Percentiles rank a stretch among this genome's conserved stretches.
phyloP scores from a whole-genome alignment of 306 rosid species.

The Vigna unguiculata region DNA sequence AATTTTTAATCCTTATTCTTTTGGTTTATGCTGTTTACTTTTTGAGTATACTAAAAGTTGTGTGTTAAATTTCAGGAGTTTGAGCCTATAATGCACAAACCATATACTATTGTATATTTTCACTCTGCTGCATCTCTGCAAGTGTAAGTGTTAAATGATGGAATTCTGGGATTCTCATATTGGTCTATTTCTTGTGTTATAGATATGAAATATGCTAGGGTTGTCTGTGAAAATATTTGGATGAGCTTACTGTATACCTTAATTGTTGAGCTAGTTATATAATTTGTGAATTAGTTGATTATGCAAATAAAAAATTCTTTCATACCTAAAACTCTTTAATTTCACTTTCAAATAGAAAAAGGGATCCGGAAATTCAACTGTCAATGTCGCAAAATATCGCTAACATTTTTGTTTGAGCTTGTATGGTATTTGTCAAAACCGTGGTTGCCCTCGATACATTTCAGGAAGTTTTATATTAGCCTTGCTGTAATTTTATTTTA shows the following conservation, averaged over 20 bases:
- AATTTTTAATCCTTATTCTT: slow-evolving; percentile 1
- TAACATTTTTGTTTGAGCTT: slow-evolving; percentile 17
- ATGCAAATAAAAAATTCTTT: not conserved
- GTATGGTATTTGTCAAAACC: not conserved
- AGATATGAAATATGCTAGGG: slow-evolving; percentile 6
- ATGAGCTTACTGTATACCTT: slow-evolving; percentile 23
- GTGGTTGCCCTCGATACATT: too few species aligned
- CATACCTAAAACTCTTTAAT: slow-evolving; percentile 31
- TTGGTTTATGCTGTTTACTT: not conserved
- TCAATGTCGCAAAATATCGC: not conserved
- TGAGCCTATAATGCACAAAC: slow-evolving; percentile 95
- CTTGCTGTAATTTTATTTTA: too few species aligned
- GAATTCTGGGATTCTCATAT: slow-evolving; percentile 35
- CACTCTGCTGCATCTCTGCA: slow-evolving; percentile 99
- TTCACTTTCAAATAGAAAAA: slow-evolving; percentile 4
- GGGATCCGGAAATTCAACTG: slow-evolving; percentile 28
- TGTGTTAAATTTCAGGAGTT: slow-evolving; percentile 76
- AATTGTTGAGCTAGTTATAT: slow-evolving; percentile 23
- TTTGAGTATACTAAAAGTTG: slow-evolving; percentile 35
- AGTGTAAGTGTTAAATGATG: slow-evolving; percentile 65
- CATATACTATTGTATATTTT: slow-evolving; percentile 88
- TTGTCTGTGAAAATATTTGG: slow-evolving; percentile 11
- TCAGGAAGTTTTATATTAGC: too few species aligned
- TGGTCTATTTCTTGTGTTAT: slow-evolving; percentile 23
- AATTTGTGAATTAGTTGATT: slow-evolving; percentile 30